Evolutionary conservation across 2,329 filamentous ascomycete species (phyloP), one percentile per base, ranked within the genome.

Genomic region (Boeremia exigua): DNA sequence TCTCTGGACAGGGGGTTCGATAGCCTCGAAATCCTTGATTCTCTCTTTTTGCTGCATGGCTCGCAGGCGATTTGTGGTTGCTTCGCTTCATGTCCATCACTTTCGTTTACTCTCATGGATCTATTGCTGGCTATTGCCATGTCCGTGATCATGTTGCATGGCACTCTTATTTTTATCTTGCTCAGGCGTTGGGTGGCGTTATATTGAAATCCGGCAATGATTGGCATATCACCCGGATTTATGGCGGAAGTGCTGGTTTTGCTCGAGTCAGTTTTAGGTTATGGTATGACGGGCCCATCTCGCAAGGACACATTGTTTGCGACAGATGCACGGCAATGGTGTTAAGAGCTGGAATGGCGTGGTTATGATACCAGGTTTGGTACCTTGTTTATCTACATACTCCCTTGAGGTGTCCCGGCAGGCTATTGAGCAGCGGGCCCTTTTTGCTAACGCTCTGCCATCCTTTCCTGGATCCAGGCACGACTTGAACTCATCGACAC

Each of bases 11-110:
- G 34, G 59, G 66, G 53, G 66, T 67, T 39, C 63, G 60, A 47
- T 73, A 69, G 48, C 47, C 46, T 47, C 56, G 51, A 45, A 46
- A 51, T 54, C 48, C 56, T 47, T 19, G 28, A 46, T 15, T 37
- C 56, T 45, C 39, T 59, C 62, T 52, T 43, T 69, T 55, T 67
- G 51, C 53, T 68, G 66, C 69, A 66, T 68, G 61, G 63, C 42
- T 51, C 61, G 63, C 66, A 55, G 59, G 46, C 40, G 54, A 36
- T 56, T 60, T 49, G 46, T 23, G 33, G 61, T 63, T 58, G 44
- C 45, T 54, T 48, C 58, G 54, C 44, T 58, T 59, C 48, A 50
- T 49, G 51, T 58, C 51, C 42, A 65, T 68, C 25, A 56, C 37
- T 28, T 56, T 37, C 50, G 14, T 58, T 66, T 67, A 60, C 70